Evolutionary conservation across 768 basidiomycete genomes (phyloP).

Genomic region (Pleurotus sapidus): DNA sequence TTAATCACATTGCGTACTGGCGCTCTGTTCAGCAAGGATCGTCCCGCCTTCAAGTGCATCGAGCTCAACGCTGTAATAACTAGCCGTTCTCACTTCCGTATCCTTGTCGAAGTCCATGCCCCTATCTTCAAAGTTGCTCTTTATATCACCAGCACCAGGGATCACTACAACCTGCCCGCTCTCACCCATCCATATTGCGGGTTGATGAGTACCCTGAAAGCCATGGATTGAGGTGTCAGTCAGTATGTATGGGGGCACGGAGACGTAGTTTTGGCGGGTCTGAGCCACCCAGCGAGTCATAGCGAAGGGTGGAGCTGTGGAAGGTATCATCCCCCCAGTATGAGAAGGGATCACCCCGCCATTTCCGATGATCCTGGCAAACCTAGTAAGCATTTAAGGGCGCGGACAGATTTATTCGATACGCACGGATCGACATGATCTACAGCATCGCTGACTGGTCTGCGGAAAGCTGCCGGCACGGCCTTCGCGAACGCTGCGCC

Average conservation of each 20-base stretch:
- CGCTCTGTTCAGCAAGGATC: slow-evolving; percentile 47
- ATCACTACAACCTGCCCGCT: slow-evolving; percentile 60
- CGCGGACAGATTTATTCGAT: not conserved
- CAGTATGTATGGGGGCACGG: slow-evolving; percentile 68
- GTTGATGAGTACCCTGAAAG: slow-evolving; percentile 78
- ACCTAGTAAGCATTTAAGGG: not conserved
- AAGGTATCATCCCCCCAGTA: slow-evolving; percentile 78
- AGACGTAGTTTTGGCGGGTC: slow-evolving; percentile 74
- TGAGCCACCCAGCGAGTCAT: slow-evolving; percentile 89
- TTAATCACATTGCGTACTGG: slow-evolving; percentile 32
- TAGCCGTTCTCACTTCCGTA: slow-evolving; percentile 38
- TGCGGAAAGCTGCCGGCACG: not conserved
- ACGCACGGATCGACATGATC: slow-evolving; percentile 30
- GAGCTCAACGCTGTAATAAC: slow-evolving; percentile 49
- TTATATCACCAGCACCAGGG: slow-evolving; percentile 49
- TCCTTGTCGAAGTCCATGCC: slow-evolving; percentile 44
- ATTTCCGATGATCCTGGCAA: slow-evolving; percentile 58
- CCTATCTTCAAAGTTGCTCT: slow-evolving; percentile 43
- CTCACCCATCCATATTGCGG: slow-evolving; percentile 90
- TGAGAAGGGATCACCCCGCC: slow-evolving; percentile 69
- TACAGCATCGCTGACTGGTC: slow-evolving; percentile 21
- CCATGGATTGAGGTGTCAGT: slow-evolving; percentile 59
- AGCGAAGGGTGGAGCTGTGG: slow-evolving; percentile 73
- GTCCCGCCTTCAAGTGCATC: slow-evolving; percentile 37
- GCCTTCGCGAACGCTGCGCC: not conserved